Evolutionary conservation across 768 basidiomycete species (phyloP).

Genomic region (Hypholoma fasciculare): DNA sequence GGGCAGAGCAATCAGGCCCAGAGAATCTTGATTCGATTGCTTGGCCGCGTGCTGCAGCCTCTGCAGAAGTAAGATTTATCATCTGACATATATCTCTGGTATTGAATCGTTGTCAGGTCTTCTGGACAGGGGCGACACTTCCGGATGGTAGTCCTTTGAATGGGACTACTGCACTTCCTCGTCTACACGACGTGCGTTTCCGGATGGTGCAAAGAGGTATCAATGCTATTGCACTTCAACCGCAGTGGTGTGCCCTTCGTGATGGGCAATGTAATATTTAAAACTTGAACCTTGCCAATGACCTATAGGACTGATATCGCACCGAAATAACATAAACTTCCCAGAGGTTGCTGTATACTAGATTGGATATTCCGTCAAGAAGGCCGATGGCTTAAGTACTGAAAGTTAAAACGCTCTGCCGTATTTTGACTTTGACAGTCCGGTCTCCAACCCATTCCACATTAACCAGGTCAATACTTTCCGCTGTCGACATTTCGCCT

Average conservation of each 20-base stretch:
- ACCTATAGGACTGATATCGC: background rate
- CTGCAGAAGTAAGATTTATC: slow-evolving; percentile 49
- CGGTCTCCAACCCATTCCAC: slow-evolving; percentile 88
- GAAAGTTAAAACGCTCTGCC: slow-evolving; percentile 83
- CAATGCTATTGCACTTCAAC: slow-evolving; percentile 61
- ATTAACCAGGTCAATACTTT: slow-evolving; percentile 67
- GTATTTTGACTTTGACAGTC: slow-evolving; percentile 80
- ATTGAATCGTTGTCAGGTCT: slow-evolving; percentile 35
- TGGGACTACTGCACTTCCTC: slow-evolving; percentile 51
- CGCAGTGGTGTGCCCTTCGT: slow-evolving; percentile 70
- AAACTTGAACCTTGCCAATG: background rate
- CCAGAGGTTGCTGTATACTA: background rate
- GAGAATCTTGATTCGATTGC: slow-evolving; percentile 65
- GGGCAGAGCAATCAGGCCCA: slow-evolving; percentile 75
- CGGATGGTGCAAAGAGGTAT: slow-evolving; percentile 65
- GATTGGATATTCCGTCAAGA: background rate
- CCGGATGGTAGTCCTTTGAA: slow-evolving; percentile 40
- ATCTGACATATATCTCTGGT: background rate
- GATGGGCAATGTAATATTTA: slow-evolving; percentile 53
- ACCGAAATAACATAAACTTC: background rate
- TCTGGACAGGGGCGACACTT: slow-evolving; percentile 63
- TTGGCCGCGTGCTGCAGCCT: slow-evolving; percentile 74
- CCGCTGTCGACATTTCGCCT: slow-evolving; percentile 48
- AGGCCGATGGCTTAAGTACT: slow-evolving; percentile 49
- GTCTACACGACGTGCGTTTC: slow-evolving; percentile 66